phyloP scores from a whole-genome alignment of 1,284 basidiomycete genomes.

The Salmacisia buchloeana region DNA sequence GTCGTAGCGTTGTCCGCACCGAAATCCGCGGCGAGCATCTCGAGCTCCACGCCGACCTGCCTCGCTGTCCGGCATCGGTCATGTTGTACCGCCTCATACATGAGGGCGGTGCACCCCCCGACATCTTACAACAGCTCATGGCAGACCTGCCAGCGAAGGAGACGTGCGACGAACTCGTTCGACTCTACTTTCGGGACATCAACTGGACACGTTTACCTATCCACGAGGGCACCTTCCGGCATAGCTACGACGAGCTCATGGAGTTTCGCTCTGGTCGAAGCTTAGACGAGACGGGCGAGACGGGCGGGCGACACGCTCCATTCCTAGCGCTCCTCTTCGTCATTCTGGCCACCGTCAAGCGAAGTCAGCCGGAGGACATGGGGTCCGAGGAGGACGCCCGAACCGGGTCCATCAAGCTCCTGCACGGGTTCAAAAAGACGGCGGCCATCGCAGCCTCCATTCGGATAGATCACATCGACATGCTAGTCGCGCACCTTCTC shows the following conservation, averaged over 20 bases:
- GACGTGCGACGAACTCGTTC: constrained; percentile 34
- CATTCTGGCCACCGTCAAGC: constrained; percentile 80
- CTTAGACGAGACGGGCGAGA: constrained; percentile 47
- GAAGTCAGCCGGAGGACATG: constrained; percentile 72
- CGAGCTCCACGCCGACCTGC: constrained; percentile 41
- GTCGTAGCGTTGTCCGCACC: constrained; percentile 38
- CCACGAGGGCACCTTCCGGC: constrained; percentile 76
- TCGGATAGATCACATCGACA: constrained; percentile 44
- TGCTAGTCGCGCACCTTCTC: constrained; percentile 40
- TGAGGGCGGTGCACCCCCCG: constrained; percentile 42
- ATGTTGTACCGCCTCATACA: constrained; percentile 40
- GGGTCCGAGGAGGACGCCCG: constrained; percentile 33
- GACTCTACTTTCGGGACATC: constrained; percentile 55
- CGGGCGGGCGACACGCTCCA: constrained; percentile 69
- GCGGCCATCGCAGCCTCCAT: constrained; percentile 40
- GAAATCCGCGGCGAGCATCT: constrained; percentile 43
- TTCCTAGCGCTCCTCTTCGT: constrained; percentile 87
- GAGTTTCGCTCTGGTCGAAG: constrained; percentile 50
- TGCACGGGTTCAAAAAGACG: constrained; percentile 61
- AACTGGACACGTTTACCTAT: constrained; percentile 93
- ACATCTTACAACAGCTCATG: constrained; percentile 40
- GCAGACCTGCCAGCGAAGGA: constrained; percentile 31
- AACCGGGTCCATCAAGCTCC: constrained; percentile 32
- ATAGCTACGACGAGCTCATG: constrained; percentile 73
- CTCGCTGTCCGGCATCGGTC: constrained; percentile 39